These are phyloP conservation scores for Pelargonium citronellum DNA, from an alignment of 441 rosid genomes.

Conservation along the genomic window DNA sequence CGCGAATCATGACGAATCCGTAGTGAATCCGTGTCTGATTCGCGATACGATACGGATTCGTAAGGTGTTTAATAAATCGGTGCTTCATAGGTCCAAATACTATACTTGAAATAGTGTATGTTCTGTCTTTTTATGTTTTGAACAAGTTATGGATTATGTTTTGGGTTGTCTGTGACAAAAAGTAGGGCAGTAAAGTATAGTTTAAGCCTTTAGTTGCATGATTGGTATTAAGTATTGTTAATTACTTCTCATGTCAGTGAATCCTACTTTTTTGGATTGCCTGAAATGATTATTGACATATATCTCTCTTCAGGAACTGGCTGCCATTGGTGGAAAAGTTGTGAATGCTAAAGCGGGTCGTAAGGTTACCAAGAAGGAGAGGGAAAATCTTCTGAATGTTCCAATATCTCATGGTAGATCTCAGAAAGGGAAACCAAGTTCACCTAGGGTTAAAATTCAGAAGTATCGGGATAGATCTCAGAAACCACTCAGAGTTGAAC, in stretches of 20 bases:
- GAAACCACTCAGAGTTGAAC: slow-evolving; percentile 61
- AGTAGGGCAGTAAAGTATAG: too few relatives aligned
- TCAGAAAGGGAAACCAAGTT: slow-evolving; percentile 47
- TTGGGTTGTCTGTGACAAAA: too few relatives aligned
- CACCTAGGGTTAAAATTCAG: slow-evolving; percentile 35
- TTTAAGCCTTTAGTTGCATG: too few relatives aligned
- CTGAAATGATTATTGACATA: slow-evolving; percentile 9
- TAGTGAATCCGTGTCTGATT: too few relatives aligned
- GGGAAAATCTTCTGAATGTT: slow-evolving; percentile 39
- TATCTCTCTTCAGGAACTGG: slow-evolving; percentile 57
- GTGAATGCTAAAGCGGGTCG: slow-evolving; percentile 56
- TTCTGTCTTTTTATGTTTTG: too few relatives aligned
- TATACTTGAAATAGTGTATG: too few relatives aligned
- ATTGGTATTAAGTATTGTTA: not conserved
- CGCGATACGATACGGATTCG: too few relatives aligned
- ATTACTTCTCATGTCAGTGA: not conserved
- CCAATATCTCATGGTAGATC: slow-evolving; percentile 41
- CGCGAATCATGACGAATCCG: too few relatives aligned
- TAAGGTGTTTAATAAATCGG: too few relatives aligned
- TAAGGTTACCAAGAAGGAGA: slow-evolving; percentile 63
- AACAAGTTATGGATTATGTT: too few relatives aligned
- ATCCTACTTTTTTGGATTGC: slow-evolving; percentile 7
- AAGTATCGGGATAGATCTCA: slow-evolving; percentile 44
- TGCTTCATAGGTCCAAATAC: too few relatives aligned
- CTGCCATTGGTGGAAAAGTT: slow-evolving; percentile 66